A percentile compares a stretch with the other conserved stretches of the same genome.
Evolutionary conservation across 345 rosid species (phyloP).

Genomic region (Brassica incana): DNA sequence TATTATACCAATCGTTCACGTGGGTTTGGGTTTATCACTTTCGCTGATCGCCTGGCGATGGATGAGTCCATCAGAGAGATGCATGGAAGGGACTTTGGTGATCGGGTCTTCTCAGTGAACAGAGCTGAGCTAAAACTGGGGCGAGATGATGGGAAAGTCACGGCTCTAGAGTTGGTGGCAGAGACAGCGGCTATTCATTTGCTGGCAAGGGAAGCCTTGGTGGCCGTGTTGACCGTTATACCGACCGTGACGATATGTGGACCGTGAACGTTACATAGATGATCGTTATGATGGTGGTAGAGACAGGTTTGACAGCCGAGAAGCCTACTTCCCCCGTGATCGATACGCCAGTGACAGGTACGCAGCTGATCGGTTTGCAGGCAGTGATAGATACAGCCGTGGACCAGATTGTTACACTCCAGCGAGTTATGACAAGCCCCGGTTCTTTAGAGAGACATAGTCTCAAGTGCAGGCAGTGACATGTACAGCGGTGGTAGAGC

Average conservation of each 20-base stretch:
- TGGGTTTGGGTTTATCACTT: constrained; percentile 95
- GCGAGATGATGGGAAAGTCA: constrained; percentile 65
- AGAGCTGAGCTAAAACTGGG: constrained; percentile 91
- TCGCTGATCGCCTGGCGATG: constrained; percentile 87
- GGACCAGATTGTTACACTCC: constrained; percentile 69
- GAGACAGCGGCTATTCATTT: constrained; percentile 58
- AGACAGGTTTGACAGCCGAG: constrained; percentile 79
- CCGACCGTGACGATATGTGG: no score
- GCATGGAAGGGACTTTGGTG: constrained; percentile 92
- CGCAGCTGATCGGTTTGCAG: constrained; percentile 76
- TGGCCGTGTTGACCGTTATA: constrained; percentile 14
- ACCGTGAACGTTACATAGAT: no score
- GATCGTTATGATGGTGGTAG: constrained; percentile 60
- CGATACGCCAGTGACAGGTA: no score
- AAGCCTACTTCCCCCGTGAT: constrained; percentile 69
- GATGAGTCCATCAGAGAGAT: constrained; percentile 92
- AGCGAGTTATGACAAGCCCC: constrained; percentile 66
- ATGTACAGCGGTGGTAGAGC: constrained; percentile 53
- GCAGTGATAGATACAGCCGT: constrained; percentile 62
- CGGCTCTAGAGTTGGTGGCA: constrained; percentile 83
- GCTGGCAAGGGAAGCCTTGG: constrained; percentile 38
- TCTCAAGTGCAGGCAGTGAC: constrained; percentile 59
- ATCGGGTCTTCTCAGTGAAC: constrained; percentile 85
- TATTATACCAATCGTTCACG: constrained; percentile 87
- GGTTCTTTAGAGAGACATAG: constrained; percentile 70